Evolutionary conservation across 441 rosid genomes (phyloP).

Genomic region (Hura crepitans): DNA sequence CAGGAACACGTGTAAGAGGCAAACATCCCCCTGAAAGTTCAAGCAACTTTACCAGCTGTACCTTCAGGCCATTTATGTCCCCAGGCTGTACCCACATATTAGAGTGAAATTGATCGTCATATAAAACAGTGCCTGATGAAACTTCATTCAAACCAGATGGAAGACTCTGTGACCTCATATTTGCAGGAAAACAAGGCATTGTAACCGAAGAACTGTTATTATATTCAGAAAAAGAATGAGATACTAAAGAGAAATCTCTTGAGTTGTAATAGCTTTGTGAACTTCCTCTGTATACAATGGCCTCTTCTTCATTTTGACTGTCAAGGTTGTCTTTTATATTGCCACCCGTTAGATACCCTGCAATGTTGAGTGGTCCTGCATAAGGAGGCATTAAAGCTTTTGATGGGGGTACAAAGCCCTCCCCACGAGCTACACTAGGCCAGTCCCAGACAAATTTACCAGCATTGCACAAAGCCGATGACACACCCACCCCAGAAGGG

Average conservation of each 20-base stretch:
- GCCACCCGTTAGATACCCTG: constrained; percentile 52
- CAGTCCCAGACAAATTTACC: constrained; percentile 97
- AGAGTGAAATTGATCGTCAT: constrained; percentile 51
- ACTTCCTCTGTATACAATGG: constrained; percentile 58
- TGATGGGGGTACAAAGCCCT: constrained; percentile 67
- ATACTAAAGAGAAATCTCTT: constrained; percentile 50
- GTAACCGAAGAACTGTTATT: constrained; percentile 32
- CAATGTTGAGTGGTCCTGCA: constrained; percentile 34
- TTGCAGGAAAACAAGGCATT: constrained; percentile 37
- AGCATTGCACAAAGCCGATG: constrained; percentile 81
- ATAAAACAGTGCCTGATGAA: constrained; percentile 34
- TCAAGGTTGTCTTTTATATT: constrained; percentile 40
- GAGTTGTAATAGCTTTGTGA: constrained; percentile 56
- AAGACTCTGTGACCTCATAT: constrained; percentile 52
- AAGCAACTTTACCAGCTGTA: constrained; percentile 69
- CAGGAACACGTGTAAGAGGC: constrained; percentile 66
- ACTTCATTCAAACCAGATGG: constrained; percentile 54
- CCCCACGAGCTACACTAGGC: constrained; percentile 94
- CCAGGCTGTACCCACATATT: constrained; percentile 91
- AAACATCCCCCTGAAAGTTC: constrained; percentile 82
- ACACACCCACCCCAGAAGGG: constrained; percentile 78
- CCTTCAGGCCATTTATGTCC: constrained; percentile 71
- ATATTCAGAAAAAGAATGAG: constrained; percentile 54
- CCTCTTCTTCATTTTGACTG: constrained; percentile 65
- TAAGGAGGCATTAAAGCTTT: constrained; percentile 46